A percentile compares a stretch with the other conserved stretches of the same genome.
Conservation (phyloP, 2,329 filamentous ascomycete genomes). For the Pseudogymnoascus sp. region DNA sequence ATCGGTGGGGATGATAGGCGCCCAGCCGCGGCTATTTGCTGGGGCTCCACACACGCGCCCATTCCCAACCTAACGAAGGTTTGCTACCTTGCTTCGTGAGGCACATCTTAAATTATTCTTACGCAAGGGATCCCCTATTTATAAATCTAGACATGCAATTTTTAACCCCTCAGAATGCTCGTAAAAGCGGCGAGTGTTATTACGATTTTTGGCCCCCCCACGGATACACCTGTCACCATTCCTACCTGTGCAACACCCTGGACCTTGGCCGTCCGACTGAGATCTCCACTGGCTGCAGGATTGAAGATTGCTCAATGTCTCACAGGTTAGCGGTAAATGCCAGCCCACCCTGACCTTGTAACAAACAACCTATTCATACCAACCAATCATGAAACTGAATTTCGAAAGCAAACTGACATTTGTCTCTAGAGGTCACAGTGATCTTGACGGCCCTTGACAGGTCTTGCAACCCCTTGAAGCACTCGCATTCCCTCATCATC, state of each 20-base stretch:
- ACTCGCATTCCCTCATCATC: neutral
- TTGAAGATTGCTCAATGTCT: conserved; percentile 2
- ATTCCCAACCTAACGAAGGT: neutral
- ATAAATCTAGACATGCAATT: neutral
- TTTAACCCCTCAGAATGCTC: neutral
- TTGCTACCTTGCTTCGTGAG: neutral
- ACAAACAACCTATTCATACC: neutral
- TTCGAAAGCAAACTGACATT: neutral
- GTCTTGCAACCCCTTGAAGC: neutral
- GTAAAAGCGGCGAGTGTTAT: neutral
- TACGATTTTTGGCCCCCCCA: neutral
- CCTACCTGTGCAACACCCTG: neutral
- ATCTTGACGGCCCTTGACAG: neutral
- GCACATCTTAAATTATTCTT: neutral
- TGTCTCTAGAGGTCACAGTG: neutral
- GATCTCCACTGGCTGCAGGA: neutral
- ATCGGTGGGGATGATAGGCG: neutral
- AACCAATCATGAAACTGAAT: neutral
- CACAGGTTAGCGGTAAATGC: neutral
- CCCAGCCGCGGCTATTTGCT: neutral
- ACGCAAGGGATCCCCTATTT: neutral
- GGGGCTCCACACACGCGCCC: neutral
- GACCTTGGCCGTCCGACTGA: neutral
- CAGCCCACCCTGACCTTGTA: neutral
- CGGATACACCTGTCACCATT: neutral